Evolutionary conservation across 2,329 filamentous ascomycete genomes (phyloP), one percentile per base, ranked within the genome.

Genomic region (Pseudogymnoascus sp.): DNA sequence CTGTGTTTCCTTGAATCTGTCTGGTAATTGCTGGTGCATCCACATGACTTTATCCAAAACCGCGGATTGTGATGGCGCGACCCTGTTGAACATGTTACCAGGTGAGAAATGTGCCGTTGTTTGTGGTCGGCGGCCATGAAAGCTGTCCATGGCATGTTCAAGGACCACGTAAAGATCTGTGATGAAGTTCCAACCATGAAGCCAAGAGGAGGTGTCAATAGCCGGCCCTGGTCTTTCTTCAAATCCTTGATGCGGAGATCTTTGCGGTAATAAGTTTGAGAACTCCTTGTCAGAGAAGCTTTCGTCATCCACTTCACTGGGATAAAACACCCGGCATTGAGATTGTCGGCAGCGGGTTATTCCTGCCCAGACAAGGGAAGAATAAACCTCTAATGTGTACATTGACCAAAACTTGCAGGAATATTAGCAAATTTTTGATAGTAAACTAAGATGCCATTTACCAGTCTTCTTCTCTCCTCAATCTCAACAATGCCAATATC

Each of bases 141-240:
- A 63, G 33, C 65, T 61, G 50, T 64, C 62, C 35, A 68, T 64
- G 36, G 76, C 77, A 64, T 84, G 80, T 66, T 84, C 81, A 13
- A 84, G 70, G 7, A 84, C 74, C 4, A 81, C 77, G 66, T 83
- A 84, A 0, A 84, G 70, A 66, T 84, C 81, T 0, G 79, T 82
- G 5, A 77, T 80, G 62, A 82, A 83, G 68, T 84, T 84, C 80
- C 79, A 84, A 15, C 81, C 81, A 41, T 75, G 74, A 6, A 84
- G 70, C 81, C 81, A 84, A 62, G 72, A 73, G 21, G 65, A 68
- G 61, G 65, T 62, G 33, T 69, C 62, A 44, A 44, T 44, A n/a
- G 62, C 62, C 10, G 62, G 63, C 17, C 26, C 29, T 33, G 58
- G 62, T 62, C 65, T 63, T 61, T 65, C 50, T 10, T 64, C 64